Evolutionary conservation across 352 stramenopile species (phyloP), one percentile per base, ranked within the genome.

Genomic region (Globisporangium uncinulatum): DNA sequence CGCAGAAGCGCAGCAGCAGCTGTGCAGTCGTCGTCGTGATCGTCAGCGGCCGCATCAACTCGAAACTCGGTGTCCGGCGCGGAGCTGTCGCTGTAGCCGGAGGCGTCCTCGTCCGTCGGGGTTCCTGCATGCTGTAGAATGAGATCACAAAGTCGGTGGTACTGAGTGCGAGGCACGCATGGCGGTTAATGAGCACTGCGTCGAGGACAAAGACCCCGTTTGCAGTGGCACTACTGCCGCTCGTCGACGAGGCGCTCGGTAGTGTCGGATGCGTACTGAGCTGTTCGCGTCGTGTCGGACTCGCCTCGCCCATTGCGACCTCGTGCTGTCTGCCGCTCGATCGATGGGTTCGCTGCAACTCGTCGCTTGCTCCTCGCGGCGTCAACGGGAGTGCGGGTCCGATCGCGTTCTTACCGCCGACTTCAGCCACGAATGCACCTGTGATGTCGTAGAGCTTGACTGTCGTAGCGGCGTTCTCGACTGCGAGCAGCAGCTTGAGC

Each of bases 101-200:
- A 4, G 24, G 24, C 4, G 4, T 29, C 24, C 24, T 29, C 24
- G 24, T 29, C 24, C 24, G 24, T 29, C 69, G 67, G 19, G 79
- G 74, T n/a, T 89, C 78, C 24, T 78, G 73, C 66, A 87, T 76
- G 42, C 74, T 74, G 55, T 88, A 94, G 49, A 94, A 94, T n/a
- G 84, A 84, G 54, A 94, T 89, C 3, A 68, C 60, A 63, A 90
- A 89, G 62, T 94, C 78, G 13, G 84, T 88, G 17, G 79, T 88
- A 45, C 79, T 89, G 41, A 90, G 64, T 1, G 71, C 76, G 9
- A 94, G 63, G 56, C 83, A 81, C 52, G 77, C 56, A 47, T 83
- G 85, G 29, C 76, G 74, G 45, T 73, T 56, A 17, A 90, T 63
- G 54, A 89, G 90, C 19, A 75, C 75, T 14, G 83, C 79, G 13